Percentiles rank a stretch among this genome's conserved stretches.
These are phyloP conservation scores for Globisporangium nodosum DNA, from an alignment of 352 stramenopile genomes.

Conservation along the genomic window DNA sequence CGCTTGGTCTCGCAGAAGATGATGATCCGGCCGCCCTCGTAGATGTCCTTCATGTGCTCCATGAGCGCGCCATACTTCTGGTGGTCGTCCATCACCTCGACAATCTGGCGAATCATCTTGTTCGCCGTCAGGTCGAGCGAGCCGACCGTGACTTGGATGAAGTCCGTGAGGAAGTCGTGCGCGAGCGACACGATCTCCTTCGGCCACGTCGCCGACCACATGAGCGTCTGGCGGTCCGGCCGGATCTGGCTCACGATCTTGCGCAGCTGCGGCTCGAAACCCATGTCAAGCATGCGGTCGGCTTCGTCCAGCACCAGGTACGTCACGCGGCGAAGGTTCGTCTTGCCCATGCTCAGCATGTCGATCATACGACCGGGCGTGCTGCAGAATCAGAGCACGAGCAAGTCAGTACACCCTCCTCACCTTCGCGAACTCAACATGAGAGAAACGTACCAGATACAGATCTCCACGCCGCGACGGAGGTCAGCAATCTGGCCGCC, in stretches of 20 bases:
- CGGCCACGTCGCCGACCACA: slow-evolving; percentile 99
- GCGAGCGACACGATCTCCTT: slow-evolving; percentile 97
- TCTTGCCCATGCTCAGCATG: slow-evolving; percentile 95
- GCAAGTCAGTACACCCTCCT: neutral
- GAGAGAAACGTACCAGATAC: slow-evolving; percentile 52
- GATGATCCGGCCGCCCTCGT: slow-evolving; percentile 93
- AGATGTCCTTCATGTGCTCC: slow-evolving; percentile 76
- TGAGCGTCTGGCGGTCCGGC: slow-evolving; percentile 97
- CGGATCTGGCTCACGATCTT: slow-evolving; percentile 98
- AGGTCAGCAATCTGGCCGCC: slow-evolving; percentile 86
- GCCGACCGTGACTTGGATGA: slow-evolving; percentile 94
- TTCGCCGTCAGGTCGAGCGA: slow-evolving; percentile 97
- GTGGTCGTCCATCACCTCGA: slow-evolving; percentile 95
- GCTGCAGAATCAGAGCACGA: slow-evolving; percentile 18
- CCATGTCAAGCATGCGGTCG: slow-evolving; percentile 95
- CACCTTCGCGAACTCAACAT: neutral
- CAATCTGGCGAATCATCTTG: slow-evolving; percentile 97
- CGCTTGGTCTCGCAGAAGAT: slow-evolving; percentile 99
- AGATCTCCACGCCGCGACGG: slow-evolving; percentile 76
- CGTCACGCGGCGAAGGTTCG: slow-evolving; percentile 95
- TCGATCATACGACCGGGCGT: slow-evolving; percentile 98
- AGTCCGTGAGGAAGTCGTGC: slow-evolving; percentile 97
- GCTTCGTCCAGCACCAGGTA: slow-evolving; percentile 99
- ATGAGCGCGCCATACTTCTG: slow-evolving; percentile 94
- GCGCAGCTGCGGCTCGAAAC: slow-evolving; percentile 92